Conservation (phyloP, 441 rosid genomes). For the Croton laevigatus region DNA sequence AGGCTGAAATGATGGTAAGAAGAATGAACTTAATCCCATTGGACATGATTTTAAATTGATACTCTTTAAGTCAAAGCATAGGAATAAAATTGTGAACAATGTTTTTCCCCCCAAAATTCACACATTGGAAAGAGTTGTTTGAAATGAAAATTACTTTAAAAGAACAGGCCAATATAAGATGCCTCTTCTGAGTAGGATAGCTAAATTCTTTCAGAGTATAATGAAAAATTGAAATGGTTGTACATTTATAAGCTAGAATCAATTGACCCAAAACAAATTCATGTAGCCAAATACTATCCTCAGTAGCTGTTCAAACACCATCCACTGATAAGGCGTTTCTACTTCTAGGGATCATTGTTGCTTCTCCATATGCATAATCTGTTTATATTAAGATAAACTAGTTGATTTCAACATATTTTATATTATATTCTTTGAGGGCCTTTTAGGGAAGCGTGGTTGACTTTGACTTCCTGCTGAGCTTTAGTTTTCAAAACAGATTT, state of each 20-base stretch:
- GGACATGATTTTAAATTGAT: slow-evolving; percentile 7
- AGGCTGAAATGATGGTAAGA: slow-evolving; percentile 86
- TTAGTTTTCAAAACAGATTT: neutral
- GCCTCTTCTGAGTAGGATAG: neutral
- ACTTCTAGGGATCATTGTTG: neutral
- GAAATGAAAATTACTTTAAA: neutral
- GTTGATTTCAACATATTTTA: neutral
- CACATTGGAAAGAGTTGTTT: neutral
- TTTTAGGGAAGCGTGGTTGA: neutral
- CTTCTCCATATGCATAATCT: neutral
- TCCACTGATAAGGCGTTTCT: neutral
- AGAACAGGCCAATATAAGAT: neutral
- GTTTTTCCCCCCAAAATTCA: neutral
- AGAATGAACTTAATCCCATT: slow-evolving; percentile 17
- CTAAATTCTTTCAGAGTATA: neutral
- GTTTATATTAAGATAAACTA: neutral
- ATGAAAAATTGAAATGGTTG: neutral
- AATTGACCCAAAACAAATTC: neutral
- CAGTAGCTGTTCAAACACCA: neutral
- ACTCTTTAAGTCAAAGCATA: neutral
- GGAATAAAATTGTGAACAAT: neutral
- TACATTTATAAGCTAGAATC: neutral
- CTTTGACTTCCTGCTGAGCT: neutral
- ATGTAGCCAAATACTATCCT: neutral
- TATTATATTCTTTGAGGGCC: neutral